Evolutionary conservation across 805 yeast species (phyloP).

Genomic region (Ogataea populi-albae): DNA sequence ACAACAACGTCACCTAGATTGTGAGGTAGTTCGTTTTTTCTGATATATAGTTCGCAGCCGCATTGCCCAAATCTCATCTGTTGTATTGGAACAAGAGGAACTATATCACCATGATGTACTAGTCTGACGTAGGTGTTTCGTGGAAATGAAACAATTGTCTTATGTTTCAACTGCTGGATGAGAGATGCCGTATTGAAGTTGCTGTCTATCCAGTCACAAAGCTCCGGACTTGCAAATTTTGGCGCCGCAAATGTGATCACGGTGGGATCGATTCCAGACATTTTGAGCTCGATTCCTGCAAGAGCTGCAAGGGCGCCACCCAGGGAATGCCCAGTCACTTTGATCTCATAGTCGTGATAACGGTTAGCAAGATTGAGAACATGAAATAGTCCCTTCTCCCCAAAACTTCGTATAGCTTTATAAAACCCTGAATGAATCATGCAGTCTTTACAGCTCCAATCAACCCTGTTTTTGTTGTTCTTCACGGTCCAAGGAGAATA

Average conservation of each 20-base stretch:
- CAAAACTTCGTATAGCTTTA: conserved; percentile 41
- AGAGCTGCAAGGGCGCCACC: conserved; percentile 63
- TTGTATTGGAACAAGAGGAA: conserved; percentile 59
- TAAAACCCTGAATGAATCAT: conserved; percentile 65
- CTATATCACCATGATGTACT: conserved; percentile 53
- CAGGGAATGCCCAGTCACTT: conserved; percentile 70
- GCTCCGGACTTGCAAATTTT: conserved; percentile 52
- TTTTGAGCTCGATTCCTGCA: conserved; percentile 58
- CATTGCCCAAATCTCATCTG: conserved; percentile 38
- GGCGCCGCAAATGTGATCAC: conserved; percentile 65
- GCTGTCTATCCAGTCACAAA: conserved; percentile 51
- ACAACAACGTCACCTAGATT: conserved; percentile 11
- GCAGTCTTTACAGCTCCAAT: conserved; percentile 46
- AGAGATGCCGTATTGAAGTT: conserved; percentile 39
- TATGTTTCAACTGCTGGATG: background rate
- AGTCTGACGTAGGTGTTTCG: conserved; percentile 49
- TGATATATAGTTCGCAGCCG: conserved; percentile 51
- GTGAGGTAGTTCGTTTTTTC: conserved; percentile 38
- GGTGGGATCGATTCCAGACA: conserved; percentile 51
- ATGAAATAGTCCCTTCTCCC: conserved; percentile 35
- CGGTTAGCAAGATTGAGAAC: conserved; percentile 34
- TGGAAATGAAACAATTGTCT: conserved; percentile 3
- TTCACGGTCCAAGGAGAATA: conserved; percentile 41
- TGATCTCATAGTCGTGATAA: conserved; percentile 47
- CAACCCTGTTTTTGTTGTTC: conserved; percentile 18